Evolutionary conservation across 2,329 filamentous ascomycete species (phyloP), one percentile per base, ranked within the genome.

Genomic region (Mycocentrospora acerina): DNA sequence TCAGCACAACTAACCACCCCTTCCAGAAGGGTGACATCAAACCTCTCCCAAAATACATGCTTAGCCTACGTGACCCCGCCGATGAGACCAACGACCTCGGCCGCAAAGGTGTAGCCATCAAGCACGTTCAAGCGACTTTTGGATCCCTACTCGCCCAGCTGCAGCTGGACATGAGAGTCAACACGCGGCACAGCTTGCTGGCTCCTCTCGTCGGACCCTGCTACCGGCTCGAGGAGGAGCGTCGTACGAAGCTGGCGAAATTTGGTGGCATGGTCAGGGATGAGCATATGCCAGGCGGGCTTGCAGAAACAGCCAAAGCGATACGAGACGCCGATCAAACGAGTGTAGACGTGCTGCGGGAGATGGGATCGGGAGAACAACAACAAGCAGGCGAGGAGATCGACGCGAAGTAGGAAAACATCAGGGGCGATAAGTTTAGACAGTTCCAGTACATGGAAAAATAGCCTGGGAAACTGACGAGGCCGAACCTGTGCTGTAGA

Each of bases 51-150:
- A 6, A 29, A 1, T 65, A 53, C 42, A 56, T 77, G 33, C 66
- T 83, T 33, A 77, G 69, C 42, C 65, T 84, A 11, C 79, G 81
- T 59, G 80, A 84, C 50, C 81, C 81, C 1, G 76, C 77, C 7
- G 72, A 82, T 52, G 69, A 71, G 14, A 69, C 70, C 52, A 81
- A 81, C 55, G 77, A 84, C 52, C 68, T 83, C 1, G 80, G 80
- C 24, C 62, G 66, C 29, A 71, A 71, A 36, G 70, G 65, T 29
- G 63, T 70, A 37, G 69, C 69, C 11, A 76, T 78, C 44, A 71
- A 71, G 41, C 73, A 81, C 40, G 52, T 82, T 12, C 69, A 75
- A 42, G 43, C 39, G 10, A 75, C 71, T 0, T 70, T 79, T 19
- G 32, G 15, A 11, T n/a, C 25, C 9, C 45, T 67, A 15, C 16